Evolutionary conservation across 2,329 filamentous ascomycete species (phyloP), one percentile per base, ranked within the genome.

Genomic region (Alternaria sp.): DNA sequence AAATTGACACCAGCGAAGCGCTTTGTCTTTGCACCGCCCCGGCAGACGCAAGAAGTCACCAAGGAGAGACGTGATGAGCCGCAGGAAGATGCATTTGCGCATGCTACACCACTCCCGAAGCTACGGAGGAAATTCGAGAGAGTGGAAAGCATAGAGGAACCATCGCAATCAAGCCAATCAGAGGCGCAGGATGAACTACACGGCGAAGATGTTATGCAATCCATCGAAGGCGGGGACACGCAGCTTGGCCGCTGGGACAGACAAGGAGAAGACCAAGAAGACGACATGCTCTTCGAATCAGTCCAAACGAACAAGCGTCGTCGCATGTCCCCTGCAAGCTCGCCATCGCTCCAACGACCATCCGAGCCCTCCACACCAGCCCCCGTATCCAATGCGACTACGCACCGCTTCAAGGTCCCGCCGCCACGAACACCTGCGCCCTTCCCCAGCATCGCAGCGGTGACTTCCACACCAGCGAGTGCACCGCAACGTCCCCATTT

Each of bases 401-500:
- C 71, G 5, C 71, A 75, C 54, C 74, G 76, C 49, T 77, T 78
- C 67, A 70, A 69, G 47, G 20, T 72, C 30, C 68, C 73, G 1
- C 53, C 65, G 15, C 61, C 66, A 9, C 65, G 60, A 12, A 69
- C 71, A 4, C 72, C 68, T 20, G 64, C 60, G 12, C 58, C 61
- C 0, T 69, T 69, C 41, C 53, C 66, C 18, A 59, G 47, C 18
- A 55, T 51, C n/a, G 30, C 51, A 20, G 20, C 62, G 5, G 51
- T 57, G 5, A 33, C 63, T 23, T 44, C 61, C 37, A 56, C 62
- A n/a, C 20, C 53, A 25, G 49, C 60, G 6, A 33, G 44, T 44
- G 53, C 59, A 3, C 54, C 70, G 11, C 59, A 63, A 37, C 78
- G 81, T 47, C 81, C 81, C 10, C 68, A 76, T 15, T 83, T 83